Base-by-base conservation (phyloP, 2,329 filamentous ascomycete genomes). In the Arthrinium phaeospermum region DNA sequence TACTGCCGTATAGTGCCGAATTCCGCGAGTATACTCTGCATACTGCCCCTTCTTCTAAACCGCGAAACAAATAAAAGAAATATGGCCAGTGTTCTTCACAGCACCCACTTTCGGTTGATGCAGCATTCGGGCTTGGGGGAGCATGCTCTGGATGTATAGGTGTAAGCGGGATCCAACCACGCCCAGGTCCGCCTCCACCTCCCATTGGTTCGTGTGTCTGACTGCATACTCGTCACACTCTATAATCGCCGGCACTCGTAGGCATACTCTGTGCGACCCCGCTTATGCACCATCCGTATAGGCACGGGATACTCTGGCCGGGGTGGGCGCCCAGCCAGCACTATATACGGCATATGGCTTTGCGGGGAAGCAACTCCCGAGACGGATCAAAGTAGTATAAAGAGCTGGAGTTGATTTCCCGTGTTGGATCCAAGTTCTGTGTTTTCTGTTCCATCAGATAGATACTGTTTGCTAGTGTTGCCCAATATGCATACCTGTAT, bases 151-250 rank as follows among this genome's bases (percentile, higher is more conserved):
- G 30, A 22, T 10, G 7, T 64, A 64, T 64, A 64, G 16, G 19
- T 64, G 57, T 22, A n/a, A n/a, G 57, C 57, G 34, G 13, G 6
- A 7, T 22, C 10, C 34, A n/a, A 19, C 57, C 57, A 10, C n/a
- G 10, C 34, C 34, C 22, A 22, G 41, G 57, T 12, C 57, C n/a
- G 34, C 22, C 57, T n/a, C 57, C 5, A 4, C 2, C 57, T 64
- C 30, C 34, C 34, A 64, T 41, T 64, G 57, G 57, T 34, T 64
- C 57, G 10, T 10, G 57, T 41, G 19, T 22, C 34, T 64, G 57
- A 64, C 57, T 64, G 57, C 57, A 64, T 64, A n/a, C 57, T 64
- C 41, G 57, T 64, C 57, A 41, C 57, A 41, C 57, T 34, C 22
- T 41, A 64, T 64, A 64, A 22, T 13, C 19, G 22, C 34, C 57